Percentiles rank a stretch among this genome's conserved stretches.
Conservation (phyloP, 2,329 filamentous ascomycete species). For the Neurospora crassa region DNA sequence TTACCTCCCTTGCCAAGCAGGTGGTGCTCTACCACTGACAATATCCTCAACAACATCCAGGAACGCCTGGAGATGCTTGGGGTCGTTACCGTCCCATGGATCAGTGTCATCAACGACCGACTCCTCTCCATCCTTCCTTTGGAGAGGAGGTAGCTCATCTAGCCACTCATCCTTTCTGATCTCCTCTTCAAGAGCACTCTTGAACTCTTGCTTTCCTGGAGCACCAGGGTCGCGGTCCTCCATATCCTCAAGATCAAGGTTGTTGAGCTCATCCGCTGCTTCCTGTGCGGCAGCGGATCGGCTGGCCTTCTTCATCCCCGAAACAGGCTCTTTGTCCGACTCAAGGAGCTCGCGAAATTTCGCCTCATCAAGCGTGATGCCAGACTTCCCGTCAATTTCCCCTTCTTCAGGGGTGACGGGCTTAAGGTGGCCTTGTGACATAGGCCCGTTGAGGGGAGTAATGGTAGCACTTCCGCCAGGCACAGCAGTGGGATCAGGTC, state of each 20-base stretch:
- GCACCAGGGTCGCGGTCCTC: neutral
- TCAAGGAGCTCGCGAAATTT: neutral
- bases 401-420: neutral
- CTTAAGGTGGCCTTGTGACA: neutral
- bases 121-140: neutral
- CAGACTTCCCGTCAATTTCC: neutral
- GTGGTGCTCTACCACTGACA: neutral
- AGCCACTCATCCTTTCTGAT: neutral
- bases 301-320: neutral
- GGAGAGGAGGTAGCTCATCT: neutral
- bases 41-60: neutral
- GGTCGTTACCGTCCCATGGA: neutral
- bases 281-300: neutral
- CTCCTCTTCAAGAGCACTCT: neutral
- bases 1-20: neutral
- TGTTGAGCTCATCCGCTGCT: neutral
- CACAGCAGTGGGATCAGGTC: neutral
- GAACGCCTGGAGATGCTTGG: neutral
- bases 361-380: neutral
- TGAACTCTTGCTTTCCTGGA: neutral
- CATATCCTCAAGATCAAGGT: neutral
- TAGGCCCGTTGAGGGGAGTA: neutral
- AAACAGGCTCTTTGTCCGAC: neutral
- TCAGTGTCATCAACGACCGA: neutral
- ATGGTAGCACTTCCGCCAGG: neutral